Evolutionary conservation across 2,329 filamentous ascomycete species (phyloP), one percentile per base, ranked within the genome.

Genomic region (Chaetomiaceae sp.): DNA sequence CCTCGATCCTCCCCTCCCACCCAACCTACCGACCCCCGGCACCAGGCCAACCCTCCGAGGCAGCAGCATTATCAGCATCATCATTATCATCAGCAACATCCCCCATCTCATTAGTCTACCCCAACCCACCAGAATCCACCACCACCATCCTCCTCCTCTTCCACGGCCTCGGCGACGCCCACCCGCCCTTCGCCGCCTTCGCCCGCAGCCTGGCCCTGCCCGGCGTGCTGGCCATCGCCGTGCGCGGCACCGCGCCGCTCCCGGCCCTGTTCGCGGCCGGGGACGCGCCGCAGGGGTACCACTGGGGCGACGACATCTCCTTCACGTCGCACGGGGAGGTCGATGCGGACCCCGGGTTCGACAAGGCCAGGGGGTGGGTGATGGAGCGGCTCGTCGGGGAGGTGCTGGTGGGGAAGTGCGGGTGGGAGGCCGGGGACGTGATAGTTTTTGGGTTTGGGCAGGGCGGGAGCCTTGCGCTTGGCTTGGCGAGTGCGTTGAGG

Each of bases 81-180:
- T n/a, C n/a, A n/a, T n/a, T n/a, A n/a, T n/a, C n/a, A n/a, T n/a
- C n/a, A n/a, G n/a, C 25, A 27, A 27, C 25, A 5, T 27, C 25
- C 25, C 29, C 48, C 23, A 48, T 53, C 34, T 33, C 54, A 20
- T 49, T 56, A 8, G 21, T 43, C 34, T 48, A 45, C 41, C 54
- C 54, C 33, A 16, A 32, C 25, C 76, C 79, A 20, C 72, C 79
- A 33, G 81, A 86, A 56, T 79, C 79, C 11, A 81, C 86, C 9
- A 87, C 84, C 38, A 86, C 91, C 62, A 77, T 95, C 61, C 81
- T 95, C 57, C 72, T 95, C 65, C 80, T 95, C 47, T 82, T 95
- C 53, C 90, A 95, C 69, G 90, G 45, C 23, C 34, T 48, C 1
- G 45, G 45, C 18, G 45, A 48, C 25, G 10, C 45, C 11, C 16